phyloP scores from a whole-genome alignment of 1,139 yeast species.

The Hyphopichia fennica region DNA sequence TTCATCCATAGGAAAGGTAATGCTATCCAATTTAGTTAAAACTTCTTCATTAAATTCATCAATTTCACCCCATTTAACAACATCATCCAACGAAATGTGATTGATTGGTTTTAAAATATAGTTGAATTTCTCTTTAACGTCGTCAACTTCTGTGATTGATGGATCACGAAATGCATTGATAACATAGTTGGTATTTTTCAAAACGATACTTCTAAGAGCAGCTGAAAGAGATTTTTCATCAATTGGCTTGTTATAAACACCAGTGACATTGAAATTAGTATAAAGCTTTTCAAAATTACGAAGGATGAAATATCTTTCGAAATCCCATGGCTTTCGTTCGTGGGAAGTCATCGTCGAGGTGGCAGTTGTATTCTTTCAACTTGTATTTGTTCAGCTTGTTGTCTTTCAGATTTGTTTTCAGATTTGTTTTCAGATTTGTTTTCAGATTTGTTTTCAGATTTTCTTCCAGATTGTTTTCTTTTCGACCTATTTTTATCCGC shows the following conservation, averaged over 20 bases:
- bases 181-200: slow-evolving; percentile 21
- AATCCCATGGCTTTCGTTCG: slow-evolving; percentile 1
- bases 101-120: slow-evolving; percentile 19
- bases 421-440: too few species aligned
- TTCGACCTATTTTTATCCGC: too few species aligned
- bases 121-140: slow-evolving; percentile 13
- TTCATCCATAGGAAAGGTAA: slow-evolving; percentile 15
- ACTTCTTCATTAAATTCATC: slow-evolving; percentile 15
- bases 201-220: slow-evolving; percentile 22
- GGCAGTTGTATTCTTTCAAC: not conserved
- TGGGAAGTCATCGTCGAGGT: not conserved
- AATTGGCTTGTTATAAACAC: slow-evolving; percentile 19
- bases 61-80: slow-evolving; percentile 18
- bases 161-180: slow-evolving; percentile 18
- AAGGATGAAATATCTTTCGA: slow-evolving; percentile 29
- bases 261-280: slow-evolving; percentile 30
- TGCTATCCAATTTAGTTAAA: slow-evolving; percentile 17
- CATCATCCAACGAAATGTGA: slow-evolving; percentile 22
- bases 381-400: not conserved
- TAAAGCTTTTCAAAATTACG: slow-evolving; percentile 22
- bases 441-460: too few species aligned
- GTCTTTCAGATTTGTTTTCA: not conserved
- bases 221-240: slow-evolving; percentile 19
- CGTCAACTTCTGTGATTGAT: not conserved
- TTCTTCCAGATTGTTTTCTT: too few species aligned